These are phyloP conservation scores for Lithospermum erythrorhizon DNA, from an alignment of 257 asterid genomes.

Conservation along the genomic window DNA sequence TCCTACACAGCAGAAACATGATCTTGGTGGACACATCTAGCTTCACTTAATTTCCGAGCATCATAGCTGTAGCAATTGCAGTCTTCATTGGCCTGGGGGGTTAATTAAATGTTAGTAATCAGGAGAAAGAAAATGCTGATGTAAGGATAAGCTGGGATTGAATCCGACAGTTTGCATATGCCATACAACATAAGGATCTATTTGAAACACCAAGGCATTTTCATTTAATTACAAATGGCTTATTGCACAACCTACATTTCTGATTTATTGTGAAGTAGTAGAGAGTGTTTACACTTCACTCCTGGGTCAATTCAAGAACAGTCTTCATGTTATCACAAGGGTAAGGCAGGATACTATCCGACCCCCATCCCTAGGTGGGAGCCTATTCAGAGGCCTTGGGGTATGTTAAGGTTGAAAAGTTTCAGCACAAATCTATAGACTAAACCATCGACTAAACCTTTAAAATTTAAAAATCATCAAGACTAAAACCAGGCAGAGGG, in stretches of 20 bases:
- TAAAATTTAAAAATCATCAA: background rate
- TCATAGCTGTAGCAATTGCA: slow-evolving; percentile 86
- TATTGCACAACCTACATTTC: too few species aligned
- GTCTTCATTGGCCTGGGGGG: slow-evolving; percentile 85
- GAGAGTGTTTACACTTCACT: too few species aligned
- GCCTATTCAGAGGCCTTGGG: too few species aligned
- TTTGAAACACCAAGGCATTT: too few species aligned
- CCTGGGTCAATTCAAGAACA: too few species aligned
- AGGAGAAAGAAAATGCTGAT: background rate
- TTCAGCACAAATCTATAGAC: background rate
- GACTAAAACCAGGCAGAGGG: background rate
- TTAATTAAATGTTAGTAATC: slow-evolving; percentile 7
- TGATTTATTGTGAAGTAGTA: too few species aligned
- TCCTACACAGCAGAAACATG: slow-evolving; percentile 94
- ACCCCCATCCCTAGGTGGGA: too few species aligned
- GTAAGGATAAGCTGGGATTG: background rate
- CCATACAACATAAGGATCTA: too few species aligned
- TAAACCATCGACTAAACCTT: background rate
- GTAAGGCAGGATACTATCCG: too few species aligned
- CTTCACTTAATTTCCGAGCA: slow-evolving; percentile 67
- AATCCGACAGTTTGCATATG: slow-evolving; percentile 1
- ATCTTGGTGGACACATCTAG: slow-evolving; percentile 83
- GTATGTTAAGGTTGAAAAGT: background rate
- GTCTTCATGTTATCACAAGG: too few species aligned
- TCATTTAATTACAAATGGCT: too few species aligned